Percentiles rank a stretch among this genome's conserved stretches.
phyloP scores from a whole-genome alignment of 371 early-diverging fungal species.

The Dinochytrium kinnereticum region DNA sequence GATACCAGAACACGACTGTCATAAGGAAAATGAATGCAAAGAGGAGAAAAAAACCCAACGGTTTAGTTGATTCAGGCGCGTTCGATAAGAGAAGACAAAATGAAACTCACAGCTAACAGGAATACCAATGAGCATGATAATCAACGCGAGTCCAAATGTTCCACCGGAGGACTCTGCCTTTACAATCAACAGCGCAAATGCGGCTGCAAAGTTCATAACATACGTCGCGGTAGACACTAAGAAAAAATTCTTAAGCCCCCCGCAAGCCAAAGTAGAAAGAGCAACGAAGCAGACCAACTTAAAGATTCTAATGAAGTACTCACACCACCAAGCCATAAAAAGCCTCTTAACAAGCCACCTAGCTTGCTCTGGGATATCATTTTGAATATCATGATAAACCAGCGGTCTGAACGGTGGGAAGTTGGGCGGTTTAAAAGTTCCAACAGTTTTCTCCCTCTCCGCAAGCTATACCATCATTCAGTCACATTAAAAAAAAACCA shows the following conservation, averaged over 20 bases:
- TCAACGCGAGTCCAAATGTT: conserved; percentile 36
- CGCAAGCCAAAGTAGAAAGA: too few species aligned
- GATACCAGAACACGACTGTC: conserved; percentile 48
- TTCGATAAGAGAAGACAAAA: not conserved
- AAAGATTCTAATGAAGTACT: too few species aligned
- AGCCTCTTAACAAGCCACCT: conserved; percentile 45
- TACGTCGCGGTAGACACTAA: conserved; percentile 3
- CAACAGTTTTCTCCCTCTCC: conserved; percentile 30
- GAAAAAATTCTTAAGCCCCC: too few species aligned
- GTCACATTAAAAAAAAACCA: too few species aligned
- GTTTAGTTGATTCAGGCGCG: too few species aligned
- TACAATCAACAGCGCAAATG: conserved; percentile 29
- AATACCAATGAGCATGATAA: conserved; percentile 40
- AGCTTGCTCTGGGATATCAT: conserved; percentile 43
- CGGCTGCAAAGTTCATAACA: conserved; percentile 29
- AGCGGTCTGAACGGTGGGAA: conserved; percentile 41
- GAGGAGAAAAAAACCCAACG: too few species aligned
- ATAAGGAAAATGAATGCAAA: not conserved
- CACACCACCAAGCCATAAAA: conserved; percentile 15
- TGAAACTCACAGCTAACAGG: conserved; percentile 32
- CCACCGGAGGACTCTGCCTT: conserved; percentile 34
- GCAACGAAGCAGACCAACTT: too few species aligned
- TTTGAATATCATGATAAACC: conserved; percentile 47
- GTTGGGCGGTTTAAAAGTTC: conserved; percentile 37
- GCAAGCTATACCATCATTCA: conserved; percentile 9